Evolutionary conservation across 2,329 filamentous ascomycete species (phyloP).

Genomic region (Mycocentrospora acerina): DNA sequence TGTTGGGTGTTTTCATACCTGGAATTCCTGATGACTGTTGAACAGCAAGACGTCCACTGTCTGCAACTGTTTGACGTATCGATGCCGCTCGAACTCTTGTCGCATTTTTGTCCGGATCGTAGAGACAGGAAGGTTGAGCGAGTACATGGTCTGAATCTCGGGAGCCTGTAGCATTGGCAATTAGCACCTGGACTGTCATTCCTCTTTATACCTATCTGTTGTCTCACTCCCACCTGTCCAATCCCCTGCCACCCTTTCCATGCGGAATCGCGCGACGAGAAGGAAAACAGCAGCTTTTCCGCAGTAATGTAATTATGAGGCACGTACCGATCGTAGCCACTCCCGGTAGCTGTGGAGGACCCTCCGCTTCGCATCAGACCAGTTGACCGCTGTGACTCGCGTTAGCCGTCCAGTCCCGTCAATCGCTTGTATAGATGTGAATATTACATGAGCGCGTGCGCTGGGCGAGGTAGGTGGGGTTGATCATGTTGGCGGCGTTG

Average conservation of each 20-base stretch:
- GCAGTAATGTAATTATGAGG: neutral
- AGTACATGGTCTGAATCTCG: constrained; percentile 97
- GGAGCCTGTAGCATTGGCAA: constrained; percentile 66
- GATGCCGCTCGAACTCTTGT: constrained; percentile 94
- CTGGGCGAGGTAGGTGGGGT: constrained; percentile 82
- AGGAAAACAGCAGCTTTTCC: too few species aligned
- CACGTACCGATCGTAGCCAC: constrained; percentile 92
- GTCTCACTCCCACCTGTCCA: neutral
- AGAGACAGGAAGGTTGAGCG: constrained; percentile 83
- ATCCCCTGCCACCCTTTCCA: neutral
- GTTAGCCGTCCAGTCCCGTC: constrained; percentile 19
- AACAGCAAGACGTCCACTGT: constrained; percentile 88
- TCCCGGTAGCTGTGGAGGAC: constrained; percentile 88
- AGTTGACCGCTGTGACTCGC: constrained; percentile 70
- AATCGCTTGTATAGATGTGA: constrained; percentile 12
- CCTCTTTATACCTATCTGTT: neutral
- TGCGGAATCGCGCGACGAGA: constrained; percentile 1
- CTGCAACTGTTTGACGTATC: constrained; percentile 85
- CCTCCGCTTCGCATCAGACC: constrained; percentile 82
- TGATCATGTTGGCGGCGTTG: constrained; percentile 63
- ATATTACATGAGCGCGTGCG: constrained; percentile 55
- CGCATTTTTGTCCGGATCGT: constrained; percentile 88
- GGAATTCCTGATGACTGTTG: constrained; percentile 90
- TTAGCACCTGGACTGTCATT: constrained; percentile 11
- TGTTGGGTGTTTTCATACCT: constrained; percentile 59